Evolutionary conservation across 2,329 filamentous ascomycete species (phyloP), one percentile per base, ranked within the genome.

Genomic region (Macrophomina pseudophaseolina): DNA sequence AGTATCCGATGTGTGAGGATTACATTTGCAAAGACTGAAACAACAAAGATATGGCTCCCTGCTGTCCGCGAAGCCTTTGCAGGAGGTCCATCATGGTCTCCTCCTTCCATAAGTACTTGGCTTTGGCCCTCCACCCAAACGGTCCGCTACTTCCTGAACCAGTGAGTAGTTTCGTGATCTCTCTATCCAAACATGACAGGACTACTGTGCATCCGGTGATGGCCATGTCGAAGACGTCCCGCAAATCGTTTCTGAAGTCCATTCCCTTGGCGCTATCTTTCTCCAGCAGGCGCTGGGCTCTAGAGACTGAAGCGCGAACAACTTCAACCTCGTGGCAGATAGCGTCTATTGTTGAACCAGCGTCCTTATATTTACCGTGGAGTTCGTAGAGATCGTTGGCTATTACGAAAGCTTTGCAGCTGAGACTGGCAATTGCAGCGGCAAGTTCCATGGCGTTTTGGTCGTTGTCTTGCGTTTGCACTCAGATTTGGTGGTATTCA

Each of bases 21-120:
- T 48, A 67, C 67, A 69, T 69, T 56, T 69, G 67, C 16, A 69
- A 46, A 4, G 64, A 60, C 18, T 67, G 65, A 12, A 69, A 67
- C 6, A 69, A 35, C 51, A 69, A 42, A 4, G 65, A 54, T n/a
- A 69, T 63, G 18, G 67, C 67, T 3, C 59, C 54, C 18, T 67
- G 65, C 62, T 69, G 67, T 18, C 66, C 67, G 2, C 67, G 67
- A 28, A 69, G 53, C 42, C 48, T 62, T 18, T 56, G 32, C 32
- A 69, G 32, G 8, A 67, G 46, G 35, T 67, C 60, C 46, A 56
- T 66, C 65, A 69, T 69, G 2, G 46, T 54, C 7, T 67, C 62
- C 8, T 63, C 67, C 44, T 66, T 69, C 67, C 67, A 69, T n/a
- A 53, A 12, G n/a, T 52, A 60, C 60, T 66, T 69, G 16, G 49